Percentiles rank a stretch among this genome's conserved stretches.
Conservation (phyloP, 2,329 filamentous ascomycete genomes). For the Blastomyces gilchristii region DNA sequence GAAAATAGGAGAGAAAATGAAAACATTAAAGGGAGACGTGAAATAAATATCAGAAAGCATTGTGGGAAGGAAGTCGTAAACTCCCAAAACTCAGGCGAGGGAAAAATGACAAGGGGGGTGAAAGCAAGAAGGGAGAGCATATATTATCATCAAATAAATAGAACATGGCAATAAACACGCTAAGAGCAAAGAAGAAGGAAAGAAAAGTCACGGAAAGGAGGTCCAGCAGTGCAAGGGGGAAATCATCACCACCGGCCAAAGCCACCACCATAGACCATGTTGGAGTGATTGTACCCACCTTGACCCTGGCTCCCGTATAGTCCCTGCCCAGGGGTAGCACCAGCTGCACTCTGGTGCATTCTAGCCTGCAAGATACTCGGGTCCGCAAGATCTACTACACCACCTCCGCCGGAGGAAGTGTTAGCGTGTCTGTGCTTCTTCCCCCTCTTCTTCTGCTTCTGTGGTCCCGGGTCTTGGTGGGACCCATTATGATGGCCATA, state of each 20-base stretch:
- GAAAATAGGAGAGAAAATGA: slow-evolving; percentile 20
- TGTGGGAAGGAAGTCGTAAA: slow-evolving; percentile 11
- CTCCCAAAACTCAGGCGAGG: slow-evolving; percentile 16
- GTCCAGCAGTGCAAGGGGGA: slow-evolving; percentile 16
- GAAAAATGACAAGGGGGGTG: neutral
- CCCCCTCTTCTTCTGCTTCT: slow-evolving; percentile 99
- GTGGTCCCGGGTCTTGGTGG: slow-evolving; percentile 76
- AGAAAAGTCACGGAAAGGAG: slow-evolving; percentile 15
- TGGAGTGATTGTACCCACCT: slow-evolving; percentile 82
- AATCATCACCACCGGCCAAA: slow-evolving; percentile 56
- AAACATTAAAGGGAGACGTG: slow-evolving; percentile 20
- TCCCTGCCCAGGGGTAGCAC: slow-evolving; percentile 64
- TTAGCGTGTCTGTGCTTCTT: slow-evolving; percentile 99
- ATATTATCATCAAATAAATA: slow-evolving; percentile 6
- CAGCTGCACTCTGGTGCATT: slow-evolving; percentile 81
- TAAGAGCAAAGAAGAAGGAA: slow-evolving; percentile 17
- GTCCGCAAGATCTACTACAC: slow-evolving; percentile 99
- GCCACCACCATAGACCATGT: slow-evolving; percentile 67
- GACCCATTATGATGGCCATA: slow-evolving; percentile 76
- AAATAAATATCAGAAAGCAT: slow-evolving; percentile 11
- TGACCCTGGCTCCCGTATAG: slow-evolving; percentile 75
- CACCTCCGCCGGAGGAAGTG: slow-evolving; percentile 98
- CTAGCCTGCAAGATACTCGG: slow-evolving; percentile 98
- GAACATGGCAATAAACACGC: slow-evolving; percentile 9
- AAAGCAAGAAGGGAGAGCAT: slow-evolving; percentile 1